Conservation (phyloP, 768 basidiomycete species). For the Lentinus tigrinus region DNA sequence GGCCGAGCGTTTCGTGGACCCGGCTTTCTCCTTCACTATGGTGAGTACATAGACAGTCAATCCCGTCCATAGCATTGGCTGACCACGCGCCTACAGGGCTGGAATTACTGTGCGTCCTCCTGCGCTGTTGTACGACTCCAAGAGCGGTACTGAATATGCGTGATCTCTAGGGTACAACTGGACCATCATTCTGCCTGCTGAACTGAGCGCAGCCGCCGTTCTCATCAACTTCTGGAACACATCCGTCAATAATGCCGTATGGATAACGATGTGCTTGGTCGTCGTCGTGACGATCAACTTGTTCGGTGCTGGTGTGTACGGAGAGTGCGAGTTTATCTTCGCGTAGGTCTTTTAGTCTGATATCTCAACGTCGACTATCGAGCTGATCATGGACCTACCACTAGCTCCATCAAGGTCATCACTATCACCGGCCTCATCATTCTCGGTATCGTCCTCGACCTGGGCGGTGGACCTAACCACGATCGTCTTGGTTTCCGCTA, state of each 20-base stretch:
- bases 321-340: conserved; percentile 85
- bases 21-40: conserved; percentile 58
- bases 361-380: background rate
- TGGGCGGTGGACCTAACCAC: conserved; percentile 84
- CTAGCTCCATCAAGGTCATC: conserved; percentile 82
- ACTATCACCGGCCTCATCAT: conserved; percentile 67
- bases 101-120: conserved; percentile 49
- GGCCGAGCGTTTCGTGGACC: conserved; percentile 80
- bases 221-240: conserved; percentile 68
- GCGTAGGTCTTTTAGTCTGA: conserved; percentile 50
- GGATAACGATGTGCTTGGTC: conserved; percentile 75
- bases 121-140: background rate
- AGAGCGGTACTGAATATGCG: background rate
- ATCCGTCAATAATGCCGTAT: conserved; percentile 64
- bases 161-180: conserved; percentile 46
- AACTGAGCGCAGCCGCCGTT: conserved; percentile 72
- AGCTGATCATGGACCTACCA: background rate
- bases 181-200: conserved; percentile 68
- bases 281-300: conserved; percentile 78
- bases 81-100: conserved; percentile 36
- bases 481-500: conserved; percentile 71
- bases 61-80: background rate
- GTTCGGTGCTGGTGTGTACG: conserved; percentile 75
- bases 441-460: conserved; percentile 69
- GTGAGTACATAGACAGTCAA: conserved; percentile 33